Evolutionary conservation across 345 rosid species (phyloP).

Genomic region (Ricinus communis): DNA sequence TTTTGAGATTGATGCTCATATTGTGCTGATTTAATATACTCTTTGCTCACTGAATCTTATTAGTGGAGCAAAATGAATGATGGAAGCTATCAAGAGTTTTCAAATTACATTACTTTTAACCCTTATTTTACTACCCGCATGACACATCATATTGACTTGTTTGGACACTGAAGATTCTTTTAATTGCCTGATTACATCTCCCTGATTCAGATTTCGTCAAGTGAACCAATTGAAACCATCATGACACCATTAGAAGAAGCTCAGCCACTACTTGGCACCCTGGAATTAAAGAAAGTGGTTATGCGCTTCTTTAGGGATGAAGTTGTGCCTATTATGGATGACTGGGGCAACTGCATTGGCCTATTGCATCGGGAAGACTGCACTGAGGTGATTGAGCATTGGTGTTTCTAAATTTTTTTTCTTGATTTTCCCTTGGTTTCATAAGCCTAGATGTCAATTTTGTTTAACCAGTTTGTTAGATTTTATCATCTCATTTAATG

Average conservation of each 20-base stretch:
- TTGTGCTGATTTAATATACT: background rate
- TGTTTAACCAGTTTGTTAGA: too few species aligned
- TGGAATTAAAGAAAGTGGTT: constrained; percentile 49
- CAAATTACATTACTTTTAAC: background rate
- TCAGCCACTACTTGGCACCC: constrained; percentile 50
- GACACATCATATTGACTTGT: too few species aligned
- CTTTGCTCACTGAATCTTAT: background rate
- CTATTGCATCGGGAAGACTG: constrained; percentile 75
- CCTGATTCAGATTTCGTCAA: constrained; percentile 44
- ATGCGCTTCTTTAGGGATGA: constrained; percentile 59
- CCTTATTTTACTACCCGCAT: too few species aligned
- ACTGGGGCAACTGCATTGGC: constrained; percentile 68
- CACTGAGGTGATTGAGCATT: constrained; percentile 41
- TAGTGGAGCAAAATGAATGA: too few species aligned
- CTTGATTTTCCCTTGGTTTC: background rate
- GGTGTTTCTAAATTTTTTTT: background rate
- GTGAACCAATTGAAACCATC: constrained; percentile 57
- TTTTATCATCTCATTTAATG: background rate
- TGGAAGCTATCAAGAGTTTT: background rate
- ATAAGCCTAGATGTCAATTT: background rate
- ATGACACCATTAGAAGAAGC: constrained; percentile 63
- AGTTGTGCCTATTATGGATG: constrained; percentile 67
- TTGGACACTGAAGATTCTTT: background rate
- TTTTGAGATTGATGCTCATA: too few species aligned
- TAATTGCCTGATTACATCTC: constrained; percentile 3